phyloP scores from a whole-genome alignment of 1,139 yeast species.

The Pichia sp. region DNA sequence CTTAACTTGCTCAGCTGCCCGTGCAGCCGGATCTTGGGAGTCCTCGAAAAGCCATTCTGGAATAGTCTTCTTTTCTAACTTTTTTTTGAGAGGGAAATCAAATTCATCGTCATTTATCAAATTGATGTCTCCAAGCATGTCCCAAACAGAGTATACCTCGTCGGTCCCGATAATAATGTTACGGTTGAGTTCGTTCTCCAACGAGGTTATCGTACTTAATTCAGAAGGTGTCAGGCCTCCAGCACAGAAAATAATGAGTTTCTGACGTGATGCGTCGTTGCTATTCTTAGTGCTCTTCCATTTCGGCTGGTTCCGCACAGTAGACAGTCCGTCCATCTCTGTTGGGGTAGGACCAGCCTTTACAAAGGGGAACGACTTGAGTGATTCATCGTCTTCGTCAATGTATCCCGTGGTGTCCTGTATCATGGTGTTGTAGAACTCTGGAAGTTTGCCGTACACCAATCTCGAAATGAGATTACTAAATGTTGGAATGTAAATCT shows the following conservation, averaged over 20 bases:
- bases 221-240: constrained; percentile 92
- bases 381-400: constrained; percentile 21
- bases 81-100: constrained; percentile 26
- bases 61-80: constrained; percentile 18
- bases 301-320: constrained; percentile 29
- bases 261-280: constrained; percentile 25
- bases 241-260: constrained; percentile 68
- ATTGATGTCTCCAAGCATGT: constrained; percentile 44
- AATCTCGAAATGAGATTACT: constrained; percentile 28
- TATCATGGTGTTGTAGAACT: constrained; percentile 21
- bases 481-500: constrained; percentile 27
- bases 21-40: constrained; percentile 21
- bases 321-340: constrained; percentile 11
- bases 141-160: constrained; percentile 61
- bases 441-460: constrained; percentile 28
- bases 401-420: constrained; percentile 19
- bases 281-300: constrained; percentile 29
- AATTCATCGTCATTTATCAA: constrained; percentile 28
- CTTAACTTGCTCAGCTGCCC: constrained; percentile 5
- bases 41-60: constrained; percentile 25
- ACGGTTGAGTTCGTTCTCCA: constrained; percentile 57
- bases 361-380: constrained; percentile 31
- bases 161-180: constrained; percentile 86
- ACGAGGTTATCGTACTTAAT: constrained; percentile 69
- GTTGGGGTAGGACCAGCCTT: constrained; percentile 19